Evolutionary conservation across 257 asterid genomes (phyloP), one percentile per base, ranked within the genome.

Genomic region (Ehretia macrophylla): DNA sequence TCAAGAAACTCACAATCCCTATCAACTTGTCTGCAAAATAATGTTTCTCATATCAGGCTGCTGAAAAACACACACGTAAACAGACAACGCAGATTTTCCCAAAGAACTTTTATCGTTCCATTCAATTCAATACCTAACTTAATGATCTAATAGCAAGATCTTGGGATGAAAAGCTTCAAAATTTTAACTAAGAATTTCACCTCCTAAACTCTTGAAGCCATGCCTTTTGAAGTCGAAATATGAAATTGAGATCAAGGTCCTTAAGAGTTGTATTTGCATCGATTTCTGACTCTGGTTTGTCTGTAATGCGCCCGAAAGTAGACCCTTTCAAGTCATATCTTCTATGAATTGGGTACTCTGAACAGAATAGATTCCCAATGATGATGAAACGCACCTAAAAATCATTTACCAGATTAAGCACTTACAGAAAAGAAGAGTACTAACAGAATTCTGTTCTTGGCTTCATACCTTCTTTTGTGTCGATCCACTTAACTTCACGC

Each of bases 291-390:
- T 90, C 94, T 14, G 96, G 94, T 70, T 90, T 87, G 42, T 85
- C 95, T 0, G 98, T 87, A 66, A 80, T 60, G 44, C 96, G 81
- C 19, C 98, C 98, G 48, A 85, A 85, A 17, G 98, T 85, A 5
- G 98, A 87, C 18, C 98, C 98, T 69, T 90, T 90, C 72, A 90
- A 63, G 78, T 90, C 96, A 5, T 81, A 90, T 70, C 92, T 76
- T 69, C 63, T 85, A 10, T 90, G 96, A n/a, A 90, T 87, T 46
- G 70, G 70, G 65, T 90, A 87, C 51, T 81, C 80, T 1, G 98
- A 75, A 45, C 96, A 87, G 67, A 87, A 90, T 8, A 90, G 83
- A 66, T 90, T 90, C 48, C 98, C 98, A 87, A 90, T 90, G 72
- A 90, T 85, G 78, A 87, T 78, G 62, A 90, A 90, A 11, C 98